These are phyloP conservation scores for Glebionis coronaria DNA, from an alignment of 129 eudicot species.

Conservation along the genomic window DNA sequence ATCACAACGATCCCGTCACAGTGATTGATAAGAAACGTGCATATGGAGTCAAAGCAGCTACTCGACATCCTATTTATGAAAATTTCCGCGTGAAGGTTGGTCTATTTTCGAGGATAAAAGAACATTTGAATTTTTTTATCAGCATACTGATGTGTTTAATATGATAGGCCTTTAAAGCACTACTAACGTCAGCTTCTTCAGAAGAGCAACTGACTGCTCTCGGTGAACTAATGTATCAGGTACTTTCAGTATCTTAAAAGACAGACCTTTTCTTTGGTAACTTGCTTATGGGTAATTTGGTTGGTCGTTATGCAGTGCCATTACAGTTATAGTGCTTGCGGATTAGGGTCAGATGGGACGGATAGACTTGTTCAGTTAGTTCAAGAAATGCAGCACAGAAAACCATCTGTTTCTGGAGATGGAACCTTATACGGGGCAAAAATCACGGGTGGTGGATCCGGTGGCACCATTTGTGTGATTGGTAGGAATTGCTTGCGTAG, in stretches of 20 bases:
- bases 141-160: constrained; percentile 8
- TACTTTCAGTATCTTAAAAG: constrained; percentile 14
- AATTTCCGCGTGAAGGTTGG: constrained; percentile 91
- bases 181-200: constrained; percentile 74
- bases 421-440: constrained; percentile 89
- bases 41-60: constrained; percentile 83
- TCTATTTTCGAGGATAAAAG: background rate
- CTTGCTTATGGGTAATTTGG: background rate
- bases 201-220: constrained; percentile 81
- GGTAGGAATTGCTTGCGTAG: constrained; percentile 69
- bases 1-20: constrained; percentile 88
- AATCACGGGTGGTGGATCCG: constrained; percentile 96
- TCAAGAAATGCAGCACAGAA: constrained; percentile 87
- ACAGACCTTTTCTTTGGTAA: background rate
- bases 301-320: constrained; percentile 65
- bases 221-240: constrained; percentile 96
- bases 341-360: constrained; percentile 97
- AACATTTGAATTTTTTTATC: background rate
- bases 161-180: constrained; percentile 85
- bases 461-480: constrained; percentile 83
- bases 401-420: constrained; percentile 51
- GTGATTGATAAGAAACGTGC: constrained; percentile 60
- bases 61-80: constrained; percentile 89
- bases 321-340: constrained; percentile 93
- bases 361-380: constrained; percentile 86